Conservation (phyloP, 495 filamentous ascomycete species). For the Hapsidospora chrysogenum region DNA sequence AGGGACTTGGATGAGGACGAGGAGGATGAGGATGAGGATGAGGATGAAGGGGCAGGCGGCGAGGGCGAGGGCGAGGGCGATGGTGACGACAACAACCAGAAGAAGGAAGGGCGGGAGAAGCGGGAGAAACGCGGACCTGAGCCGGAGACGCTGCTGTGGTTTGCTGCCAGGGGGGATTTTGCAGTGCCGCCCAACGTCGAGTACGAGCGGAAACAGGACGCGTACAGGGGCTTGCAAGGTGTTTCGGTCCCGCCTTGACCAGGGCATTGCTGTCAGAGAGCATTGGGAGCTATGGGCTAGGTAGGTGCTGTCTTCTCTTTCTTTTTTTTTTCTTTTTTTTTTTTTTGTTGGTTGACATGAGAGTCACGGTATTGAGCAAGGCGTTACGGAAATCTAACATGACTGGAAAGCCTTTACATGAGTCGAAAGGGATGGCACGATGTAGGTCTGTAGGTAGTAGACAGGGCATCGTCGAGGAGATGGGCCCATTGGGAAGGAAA, state of each 20-base stretch:
- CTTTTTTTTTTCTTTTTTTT: background rate
- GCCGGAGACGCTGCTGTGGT: constrained; percentile 35
- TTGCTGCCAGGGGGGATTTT: constrained; percentile 33
- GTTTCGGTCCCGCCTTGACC: background rate
- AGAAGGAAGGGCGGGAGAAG: constrained; percentile 22
- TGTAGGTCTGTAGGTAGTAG: no score
- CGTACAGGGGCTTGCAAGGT: background rate
- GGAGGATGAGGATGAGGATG: constrained; percentile 34
- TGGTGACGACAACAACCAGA: constrained; percentile 15
- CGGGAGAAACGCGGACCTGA: constrained; percentile 8
- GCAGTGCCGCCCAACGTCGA: constrained; percentile 2
- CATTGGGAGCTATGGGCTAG: no score
- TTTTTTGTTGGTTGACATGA: background rate
- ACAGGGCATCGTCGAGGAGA: no score
- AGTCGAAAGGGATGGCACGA: no score
- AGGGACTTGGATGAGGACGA: constrained; percentile 38
- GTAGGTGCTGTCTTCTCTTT: background rate
- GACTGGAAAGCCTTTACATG: no score
- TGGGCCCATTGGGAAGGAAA: no score
- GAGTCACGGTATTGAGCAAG: background rate
- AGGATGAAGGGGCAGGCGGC: constrained; percentile 37
- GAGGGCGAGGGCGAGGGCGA: constrained; percentile 25
- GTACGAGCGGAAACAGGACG: constrained; percentile 8
- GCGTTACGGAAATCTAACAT: no score
- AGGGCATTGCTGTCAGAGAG: no score